Conservation (phyloP, 345 rosid species). For the Syzygium aqueum region DNA sequence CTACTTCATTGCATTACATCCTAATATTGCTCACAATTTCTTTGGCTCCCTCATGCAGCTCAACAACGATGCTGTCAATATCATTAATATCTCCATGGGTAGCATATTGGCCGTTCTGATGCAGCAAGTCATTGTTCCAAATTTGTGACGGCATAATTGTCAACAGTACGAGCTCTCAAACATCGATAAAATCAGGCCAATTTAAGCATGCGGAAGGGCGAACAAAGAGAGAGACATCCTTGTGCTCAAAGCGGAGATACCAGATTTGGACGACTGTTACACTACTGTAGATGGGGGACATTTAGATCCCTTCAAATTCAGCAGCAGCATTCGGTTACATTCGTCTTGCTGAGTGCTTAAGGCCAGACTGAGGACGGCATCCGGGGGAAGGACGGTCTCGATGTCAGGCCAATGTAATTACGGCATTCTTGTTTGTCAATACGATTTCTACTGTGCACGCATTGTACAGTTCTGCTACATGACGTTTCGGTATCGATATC, state of each 20-base stretch:
- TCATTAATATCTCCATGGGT: conserved; percentile 87
- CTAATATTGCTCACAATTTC: background rate
- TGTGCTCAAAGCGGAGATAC: background rate
- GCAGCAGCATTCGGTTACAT: background rate
- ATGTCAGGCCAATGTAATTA: background rate
- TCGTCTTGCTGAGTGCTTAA: background rate
- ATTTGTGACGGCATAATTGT: background rate
- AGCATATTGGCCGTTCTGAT: conserved; percentile 77
- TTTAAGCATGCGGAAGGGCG: background rate
- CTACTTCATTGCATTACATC: background rate
- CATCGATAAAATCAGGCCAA: background rate
- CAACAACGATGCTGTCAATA: conserved; percentile 79
- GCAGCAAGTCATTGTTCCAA: conserved; percentile 44
- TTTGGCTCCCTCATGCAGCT: conserved; percentile 46
- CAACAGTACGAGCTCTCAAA: background rate
- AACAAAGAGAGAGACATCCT: background rate
- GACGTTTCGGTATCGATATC: background rate
- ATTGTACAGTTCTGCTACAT: background rate
- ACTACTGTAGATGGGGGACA: background rate
- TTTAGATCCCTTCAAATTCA: background rate
- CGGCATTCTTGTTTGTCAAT: background rate
- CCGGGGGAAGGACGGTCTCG: background rate
- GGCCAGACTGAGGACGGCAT: background rate
- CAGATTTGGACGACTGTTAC: background rate
- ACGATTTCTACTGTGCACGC: background rate